Evolutionary conservation across 2,329 filamentous ascomycete species (phyloP).

Genomic region (Albifimbria verrucaria): DNA sequence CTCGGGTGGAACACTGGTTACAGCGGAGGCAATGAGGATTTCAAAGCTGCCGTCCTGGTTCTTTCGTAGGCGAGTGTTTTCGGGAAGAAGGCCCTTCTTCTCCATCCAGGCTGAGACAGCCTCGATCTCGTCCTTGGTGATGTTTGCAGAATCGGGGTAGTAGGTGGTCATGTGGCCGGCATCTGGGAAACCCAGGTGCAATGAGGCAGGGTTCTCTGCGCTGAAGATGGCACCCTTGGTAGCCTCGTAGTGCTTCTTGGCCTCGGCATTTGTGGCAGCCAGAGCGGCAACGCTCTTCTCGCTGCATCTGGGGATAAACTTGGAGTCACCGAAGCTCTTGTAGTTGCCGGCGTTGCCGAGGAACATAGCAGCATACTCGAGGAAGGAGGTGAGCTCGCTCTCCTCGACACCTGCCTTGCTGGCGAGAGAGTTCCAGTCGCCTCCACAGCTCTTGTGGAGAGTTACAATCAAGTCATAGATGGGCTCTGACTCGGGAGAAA

Average conservation of each 20-base stretch:
- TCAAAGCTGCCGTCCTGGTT: constrained; percentile 62
- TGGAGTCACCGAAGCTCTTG: constrained; percentile 82
- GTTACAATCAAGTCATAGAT: constrained; percentile 80
- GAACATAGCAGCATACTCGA: constrained; percentile 77
- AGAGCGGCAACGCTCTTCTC: constrained; percentile 63
- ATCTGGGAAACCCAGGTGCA: constrained; percentile 75
- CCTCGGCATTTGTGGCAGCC: constrained; percentile 57
- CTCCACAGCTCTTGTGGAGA: constrained; percentile 62
- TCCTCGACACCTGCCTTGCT: constrained; percentile 62
- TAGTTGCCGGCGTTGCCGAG: constrained; percentile 81
- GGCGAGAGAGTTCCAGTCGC: constrained; percentile 68
- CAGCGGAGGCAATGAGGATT: constrained; percentile 69
- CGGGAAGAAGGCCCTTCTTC: constrained; percentile 65
- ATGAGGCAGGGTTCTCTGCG: constrained; percentile 57
- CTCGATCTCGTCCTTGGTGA: constrained; percentile 72
- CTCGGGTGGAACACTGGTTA: constrained; percentile 53
- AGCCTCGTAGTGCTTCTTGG: constrained; percentile 61
- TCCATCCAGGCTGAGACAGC: constrained; percentile 71
- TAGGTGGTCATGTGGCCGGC: constrained; percentile 77
- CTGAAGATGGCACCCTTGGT: constrained; percentile 73
- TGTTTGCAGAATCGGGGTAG: constrained; percentile 72
- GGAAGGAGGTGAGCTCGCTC: constrained; percentile 63
- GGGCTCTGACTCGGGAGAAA: constrained; percentile 75
- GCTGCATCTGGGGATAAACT: constrained; percentile 72
- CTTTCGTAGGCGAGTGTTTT: constrained; percentile 76